Evolutionary conservation across 345 rosid species (phyloP).

Genomic region (Eucalyptus rudis): DNA sequence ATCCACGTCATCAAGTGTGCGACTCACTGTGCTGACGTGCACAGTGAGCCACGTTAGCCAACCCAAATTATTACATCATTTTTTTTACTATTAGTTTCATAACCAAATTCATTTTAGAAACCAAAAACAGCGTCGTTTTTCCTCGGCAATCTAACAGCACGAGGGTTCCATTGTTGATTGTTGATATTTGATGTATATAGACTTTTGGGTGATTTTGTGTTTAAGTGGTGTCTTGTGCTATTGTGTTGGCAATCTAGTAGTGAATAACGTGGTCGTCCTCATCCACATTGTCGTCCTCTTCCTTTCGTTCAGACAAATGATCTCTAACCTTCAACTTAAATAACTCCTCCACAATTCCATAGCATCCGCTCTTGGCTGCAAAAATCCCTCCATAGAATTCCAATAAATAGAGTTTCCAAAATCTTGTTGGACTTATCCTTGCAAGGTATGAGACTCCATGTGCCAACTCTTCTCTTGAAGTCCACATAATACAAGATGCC

Average conservation of each 20-base stretch:
- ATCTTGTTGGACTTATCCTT: too few species aligned
- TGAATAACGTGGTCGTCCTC: too few species aligned
- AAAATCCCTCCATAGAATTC: too few species aligned
- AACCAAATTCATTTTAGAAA: neutral
- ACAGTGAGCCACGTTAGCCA: neutral
- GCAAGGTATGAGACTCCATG: too few species aligned
- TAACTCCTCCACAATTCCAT: too few species aligned
- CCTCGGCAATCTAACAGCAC: neutral
- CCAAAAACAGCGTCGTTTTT: neutral
- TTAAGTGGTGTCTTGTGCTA: neutral
- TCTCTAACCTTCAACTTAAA: too few species aligned
- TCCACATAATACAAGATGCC: too few species aligned
- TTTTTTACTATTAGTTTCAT: neutral
- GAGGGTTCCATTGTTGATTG: neutral
- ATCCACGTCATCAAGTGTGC: neutral
- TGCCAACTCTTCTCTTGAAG: too few species aligned
- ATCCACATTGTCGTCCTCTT: neutral
- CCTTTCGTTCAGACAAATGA: neutral
- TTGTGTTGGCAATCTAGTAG: neutral
- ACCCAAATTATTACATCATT: neutral
- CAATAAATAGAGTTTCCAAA: too few species aligned
- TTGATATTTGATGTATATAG: neutral
- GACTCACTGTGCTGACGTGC: neutral
- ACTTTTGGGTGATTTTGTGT: neutral
- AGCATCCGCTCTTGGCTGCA: too few species aligned